Evolutionary conservation across 257 asterid genomes (phyloP), one percentile per base, ranked within the genome.

Genomic region (Lantana camara): DNA sequence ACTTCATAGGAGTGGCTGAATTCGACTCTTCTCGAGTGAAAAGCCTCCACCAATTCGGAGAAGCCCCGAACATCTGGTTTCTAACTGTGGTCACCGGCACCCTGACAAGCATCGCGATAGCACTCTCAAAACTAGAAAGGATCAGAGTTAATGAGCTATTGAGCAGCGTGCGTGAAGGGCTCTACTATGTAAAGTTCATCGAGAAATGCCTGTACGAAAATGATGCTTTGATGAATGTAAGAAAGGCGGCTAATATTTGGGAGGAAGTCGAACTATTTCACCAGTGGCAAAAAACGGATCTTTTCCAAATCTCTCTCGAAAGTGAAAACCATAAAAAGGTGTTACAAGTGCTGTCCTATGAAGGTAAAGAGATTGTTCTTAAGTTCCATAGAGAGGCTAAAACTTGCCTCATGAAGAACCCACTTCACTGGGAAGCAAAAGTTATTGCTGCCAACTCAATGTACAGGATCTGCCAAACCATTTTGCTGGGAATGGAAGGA

Each of bases 51-150:
- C 32, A 27, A 27, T 35, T 21, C 72, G 66, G 27, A 59, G 40
- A 72, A 24, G 77, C 51, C 24, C 82, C 79, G 15, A 54, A 75
- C 47, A 72, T 81, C 54, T 77, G 86, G 83, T 62, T 76, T 66
- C 53, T 81, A 11, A 73, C 77, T 14, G 57, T 77, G 47, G 86
- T 69, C 66, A 81, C 86, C 4, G 86, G 65, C 66, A 81, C 86
- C 4, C 68, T 81, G 22, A 73, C 86, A 7, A 72, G 79, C 75
- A 72, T 81, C 5, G 81, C 81, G 1, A 59, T 72, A 6, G 83
- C 86, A 21, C 68, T 81, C 37, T 81, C 83, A 0, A 77, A 77
- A 4, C 13, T 75, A 7, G 74, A 55, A 6, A 64, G 32, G 51
- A 15, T 7, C 12, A 72, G 45, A 17, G 40, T 70, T 0, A 40